Conservation (phyloP, 1,284 basidiomycete genomes). For the Apiotrichum sp. region DNA sequence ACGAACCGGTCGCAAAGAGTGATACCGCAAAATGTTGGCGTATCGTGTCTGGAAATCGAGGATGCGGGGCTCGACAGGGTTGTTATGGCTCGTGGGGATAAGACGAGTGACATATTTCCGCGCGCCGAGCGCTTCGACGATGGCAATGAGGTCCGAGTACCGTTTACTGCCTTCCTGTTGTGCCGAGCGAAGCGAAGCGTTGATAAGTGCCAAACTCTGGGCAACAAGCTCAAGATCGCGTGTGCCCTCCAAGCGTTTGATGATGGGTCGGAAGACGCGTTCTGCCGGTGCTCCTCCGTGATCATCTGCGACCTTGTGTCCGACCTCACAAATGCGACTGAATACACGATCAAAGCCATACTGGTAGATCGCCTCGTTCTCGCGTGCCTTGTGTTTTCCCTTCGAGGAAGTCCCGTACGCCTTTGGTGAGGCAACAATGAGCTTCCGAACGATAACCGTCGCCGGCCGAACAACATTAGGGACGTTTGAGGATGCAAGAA, state of each 20-base stretch:
- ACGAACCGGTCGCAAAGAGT: slow-evolving; percentile 70
- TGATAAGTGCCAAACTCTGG: slow-evolving; percentile 83
- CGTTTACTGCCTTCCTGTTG: slow-evolving; percentile 32
- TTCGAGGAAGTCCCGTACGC: slow-evolving; percentile 5
- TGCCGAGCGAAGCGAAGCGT: slow-evolving; percentile 53
- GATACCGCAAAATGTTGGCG: slow-evolving; percentile 69
- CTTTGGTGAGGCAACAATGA: slow-evolving; percentile 34
- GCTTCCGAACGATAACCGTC: slow-evolving; percentile 52
- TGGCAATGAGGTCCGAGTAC: slow-evolving; percentile 31
- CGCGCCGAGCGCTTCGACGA: slow-evolving; percentile 68
- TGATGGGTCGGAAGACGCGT: slow-evolving; percentile 50
- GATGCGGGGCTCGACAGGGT: slow-evolving; percentile 73
- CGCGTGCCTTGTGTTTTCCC: slow-evolving; percentile 16
- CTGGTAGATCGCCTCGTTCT: slow-evolving; percentile 39
- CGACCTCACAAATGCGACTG: slow-evolving; percentile 65
- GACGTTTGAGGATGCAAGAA: slow-evolving; percentile 66
- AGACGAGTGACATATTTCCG: slow-evolving; percentile 80
- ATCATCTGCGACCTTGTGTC: slow-evolving; percentile 56
- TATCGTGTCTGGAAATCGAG: slow-evolving; percentile 89
- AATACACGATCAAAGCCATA: slow-evolving; percentile 81
- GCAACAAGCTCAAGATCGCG: slow-evolving; percentile 78
- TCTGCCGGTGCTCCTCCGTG: slow-evolving; percentile 21
- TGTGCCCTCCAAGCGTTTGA: slow-evolving; percentile 64
- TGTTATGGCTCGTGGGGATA: slow-evolving; percentile 66
- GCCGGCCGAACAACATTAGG: slow-evolving; percentile 95